Percentiles rank a stretch among this genome's conserved stretches.
phyloP scores from a whole-genome alignment of 1,284 basidiomycete species.

The Moesziomyces sp. region DNA sequence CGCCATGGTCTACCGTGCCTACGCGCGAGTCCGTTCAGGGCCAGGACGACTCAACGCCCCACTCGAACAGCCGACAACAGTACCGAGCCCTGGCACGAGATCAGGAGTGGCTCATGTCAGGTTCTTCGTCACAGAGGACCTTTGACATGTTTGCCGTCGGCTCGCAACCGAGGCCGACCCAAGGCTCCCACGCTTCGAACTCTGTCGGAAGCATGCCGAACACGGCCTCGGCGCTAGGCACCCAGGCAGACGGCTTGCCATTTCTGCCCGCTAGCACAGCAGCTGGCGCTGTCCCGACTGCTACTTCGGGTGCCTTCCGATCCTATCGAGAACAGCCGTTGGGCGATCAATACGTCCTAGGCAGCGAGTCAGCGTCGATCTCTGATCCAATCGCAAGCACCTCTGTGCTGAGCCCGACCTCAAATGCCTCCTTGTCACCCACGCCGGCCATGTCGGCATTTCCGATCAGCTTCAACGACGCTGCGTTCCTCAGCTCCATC shows the following conservation, averaged over 20 bases:
- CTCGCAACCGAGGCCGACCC: background rate
- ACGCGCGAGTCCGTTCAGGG: no score
- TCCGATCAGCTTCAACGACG: background rate
- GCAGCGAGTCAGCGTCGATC: background rate
- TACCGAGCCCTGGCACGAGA: background rate
- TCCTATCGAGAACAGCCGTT: slow-evolving; percentile 9
- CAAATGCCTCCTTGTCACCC: slow-evolving; percentile 6
- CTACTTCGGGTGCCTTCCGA: background rate
- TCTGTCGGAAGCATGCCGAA: background rate
- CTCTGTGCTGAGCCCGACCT: slow-evolving; percentile 2
- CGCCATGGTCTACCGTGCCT: slow-evolving; percentile 4
- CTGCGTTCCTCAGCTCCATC: background rate
- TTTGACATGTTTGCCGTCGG: slow-evolving; percentile 8
- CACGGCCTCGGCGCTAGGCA: no score
- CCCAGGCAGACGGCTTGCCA: no score
- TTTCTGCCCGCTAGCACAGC: background rate
- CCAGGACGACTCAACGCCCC: no score
- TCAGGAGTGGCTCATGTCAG: slow-evolving; percentile 14
- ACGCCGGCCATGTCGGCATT: background rate
- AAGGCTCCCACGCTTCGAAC: background rate
- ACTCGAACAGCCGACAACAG: background rate
- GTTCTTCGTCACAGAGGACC: background rate
- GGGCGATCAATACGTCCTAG: slow-evolving; percentile 1
- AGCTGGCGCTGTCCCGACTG: background rate
- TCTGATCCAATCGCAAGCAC: background rate